Evolutionary conservation across 176 grass and related monocot genomes (phyloP).

Genomic region (Carex parvula): DNA sequence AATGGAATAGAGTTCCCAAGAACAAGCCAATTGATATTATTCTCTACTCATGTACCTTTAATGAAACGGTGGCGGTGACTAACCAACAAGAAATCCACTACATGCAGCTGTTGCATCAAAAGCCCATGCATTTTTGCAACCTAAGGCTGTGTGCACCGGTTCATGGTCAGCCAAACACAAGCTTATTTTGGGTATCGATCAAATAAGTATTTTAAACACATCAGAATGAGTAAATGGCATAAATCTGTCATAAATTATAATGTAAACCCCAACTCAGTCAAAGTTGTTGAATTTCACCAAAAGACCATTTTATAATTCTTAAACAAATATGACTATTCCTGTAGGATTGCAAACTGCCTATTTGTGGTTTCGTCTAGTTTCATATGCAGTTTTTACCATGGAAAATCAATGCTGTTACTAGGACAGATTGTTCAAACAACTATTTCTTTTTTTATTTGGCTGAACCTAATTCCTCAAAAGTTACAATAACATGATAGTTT

Average conservation of each 20-base stretch:
- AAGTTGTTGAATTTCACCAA: neutral
- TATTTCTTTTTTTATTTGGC: neutral
- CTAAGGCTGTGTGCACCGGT: constrained; percentile 65
- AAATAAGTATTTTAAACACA: neutral
- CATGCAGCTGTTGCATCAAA: constrained; percentile 93
- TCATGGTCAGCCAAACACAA: constrained; percentile 14
- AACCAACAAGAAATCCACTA: constrained; percentile 88
- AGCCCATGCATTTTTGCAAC: constrained; percentile 83
- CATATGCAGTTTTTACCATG: neutral
- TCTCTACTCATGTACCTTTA: constrained; percentile 53
- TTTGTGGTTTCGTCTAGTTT: neutral
- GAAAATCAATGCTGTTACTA: neutral
- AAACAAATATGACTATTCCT: neutral
- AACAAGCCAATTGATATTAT: neutral
- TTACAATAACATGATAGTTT: neutral
- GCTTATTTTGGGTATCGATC: neutral
- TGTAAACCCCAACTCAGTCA: neutral
- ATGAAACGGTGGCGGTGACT: constrained; percentile 86
- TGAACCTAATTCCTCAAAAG: neutral
- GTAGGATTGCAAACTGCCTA: neutral
- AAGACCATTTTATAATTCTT: neutral
- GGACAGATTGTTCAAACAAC: neutral
- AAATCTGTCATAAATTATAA: neutral
- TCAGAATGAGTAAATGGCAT: neutral
- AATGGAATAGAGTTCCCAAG: neutral